phyloP scores from a whole-genome alignment of 1,139 yeast species.

The Tardiomyces digboiensis region DNA sequence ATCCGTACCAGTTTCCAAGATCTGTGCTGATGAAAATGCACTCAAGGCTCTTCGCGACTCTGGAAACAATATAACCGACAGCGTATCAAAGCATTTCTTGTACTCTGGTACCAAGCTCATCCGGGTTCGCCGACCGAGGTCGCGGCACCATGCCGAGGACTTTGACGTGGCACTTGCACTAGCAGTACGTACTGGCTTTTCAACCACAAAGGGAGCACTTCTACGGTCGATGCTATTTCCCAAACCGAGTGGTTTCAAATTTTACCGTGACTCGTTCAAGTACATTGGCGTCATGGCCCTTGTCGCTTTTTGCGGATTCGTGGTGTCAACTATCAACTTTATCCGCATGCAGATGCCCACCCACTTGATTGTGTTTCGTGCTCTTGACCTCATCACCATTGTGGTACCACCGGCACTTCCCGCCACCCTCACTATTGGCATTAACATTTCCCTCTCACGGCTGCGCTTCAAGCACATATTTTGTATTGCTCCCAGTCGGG shows the following conservation, averaged over 20 bases:
- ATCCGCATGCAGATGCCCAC: conserved; percentile 63
- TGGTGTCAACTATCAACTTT: conserved; percentile 75
- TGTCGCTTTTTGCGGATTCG: conserved; percentile 78
- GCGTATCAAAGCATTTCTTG: conserved; percentile 62
- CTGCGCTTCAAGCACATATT: conserved; percentile 60
- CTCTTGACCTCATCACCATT: conserved; percentile 87
- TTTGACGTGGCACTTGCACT: conserved; percentile 70
- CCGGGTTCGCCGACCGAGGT: conserved; percentile 57
- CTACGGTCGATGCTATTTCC: conserved; percentile 96
- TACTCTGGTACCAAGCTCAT: conserved; percentile 86
- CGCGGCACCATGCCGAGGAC: conserved; percentile 28
- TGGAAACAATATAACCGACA: conserved; percentile 49
- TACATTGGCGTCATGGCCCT: conserved; percentile 92
- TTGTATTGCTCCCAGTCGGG: conserved; percentile 90
- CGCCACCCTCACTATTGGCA: conserved; percentile 93
- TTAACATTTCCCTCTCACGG: conserved; percentile 80
- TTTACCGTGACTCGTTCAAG: conserved; percentile 87
- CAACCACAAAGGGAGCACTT: conserved; percentile 93
- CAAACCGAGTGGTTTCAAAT: conserved; percentile 87
- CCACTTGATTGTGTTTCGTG: conserved; percentile 69
- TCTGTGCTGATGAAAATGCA: conserved; percentile 54
- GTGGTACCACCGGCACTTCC: conserved; percentile 99
- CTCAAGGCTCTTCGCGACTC: conserved; percentile 41
- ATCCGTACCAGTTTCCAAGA: conserved; percentile 89
- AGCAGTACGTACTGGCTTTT: conserved; percentile 84